Evolutionary conservation across 176 grass and related monocot genomes (phyloP).

Genomic region (Oryza longistaminata): DNA sequence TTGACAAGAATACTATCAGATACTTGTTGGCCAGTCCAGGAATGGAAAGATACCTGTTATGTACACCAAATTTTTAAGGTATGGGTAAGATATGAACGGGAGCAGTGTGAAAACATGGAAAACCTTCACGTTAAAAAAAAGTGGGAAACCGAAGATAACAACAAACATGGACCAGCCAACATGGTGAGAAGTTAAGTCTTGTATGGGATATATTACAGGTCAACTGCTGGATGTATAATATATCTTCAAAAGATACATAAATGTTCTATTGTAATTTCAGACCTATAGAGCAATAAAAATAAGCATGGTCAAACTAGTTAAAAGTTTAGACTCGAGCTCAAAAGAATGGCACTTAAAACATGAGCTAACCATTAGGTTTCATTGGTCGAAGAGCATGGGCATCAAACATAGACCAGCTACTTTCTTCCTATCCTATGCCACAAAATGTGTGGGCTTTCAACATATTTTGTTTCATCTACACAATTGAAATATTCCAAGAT

Average conservation of each 20-base stretch:
- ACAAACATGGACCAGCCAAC: constrained; percentile 1
- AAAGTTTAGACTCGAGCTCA: not conserved
- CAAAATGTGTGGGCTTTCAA: not conserved
- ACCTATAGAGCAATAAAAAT: not conserved
- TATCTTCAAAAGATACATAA: not conserved
- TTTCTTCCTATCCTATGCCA: not conserved
- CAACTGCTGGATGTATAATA: not conserved
- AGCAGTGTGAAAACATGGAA: constrained; percentile 13
- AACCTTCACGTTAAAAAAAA: not conserved
- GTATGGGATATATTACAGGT: not conserved
- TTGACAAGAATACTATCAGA: constrained; percentile 65
- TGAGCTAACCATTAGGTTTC: not conserved
- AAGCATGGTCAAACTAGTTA: not conserved
- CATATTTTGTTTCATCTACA: not conserved
- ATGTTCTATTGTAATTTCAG: not conserved
- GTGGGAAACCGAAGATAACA: not conserved
- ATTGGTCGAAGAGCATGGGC: not conserved
- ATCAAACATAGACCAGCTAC: not conserved
- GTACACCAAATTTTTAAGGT: constrained; percentile 19
- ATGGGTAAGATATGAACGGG: constrained; percentile 18
- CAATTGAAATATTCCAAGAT: not conserved
- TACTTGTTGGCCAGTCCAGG: constrained; percentile 80
- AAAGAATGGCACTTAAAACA: not conserved
- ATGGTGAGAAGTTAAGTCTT: not conserved
- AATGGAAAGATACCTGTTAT: constrained; percentile 73